Conservation (phyloP, 2,329 filamentous ascomycete species). For the Triangularia setosa region DNA sequence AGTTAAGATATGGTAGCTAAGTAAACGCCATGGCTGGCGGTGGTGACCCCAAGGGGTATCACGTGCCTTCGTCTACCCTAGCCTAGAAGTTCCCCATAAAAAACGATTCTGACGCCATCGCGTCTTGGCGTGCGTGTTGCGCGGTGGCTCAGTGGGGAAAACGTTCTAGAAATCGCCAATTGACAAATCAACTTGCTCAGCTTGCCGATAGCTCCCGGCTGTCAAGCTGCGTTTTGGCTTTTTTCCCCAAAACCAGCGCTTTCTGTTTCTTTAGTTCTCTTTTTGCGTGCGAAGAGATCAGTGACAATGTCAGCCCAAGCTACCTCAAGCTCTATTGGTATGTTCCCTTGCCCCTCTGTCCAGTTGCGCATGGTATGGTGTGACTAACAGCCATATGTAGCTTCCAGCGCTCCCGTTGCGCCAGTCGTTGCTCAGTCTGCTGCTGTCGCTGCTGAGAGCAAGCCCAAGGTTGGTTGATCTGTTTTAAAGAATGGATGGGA, state of each 20-base stretch:
- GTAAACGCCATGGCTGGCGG: background rate
- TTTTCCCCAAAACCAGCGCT: background rate
- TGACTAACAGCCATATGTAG: background rate
- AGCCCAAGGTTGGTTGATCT: slow-evolving; percentile 40
- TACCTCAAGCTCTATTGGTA: background rate
- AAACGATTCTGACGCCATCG: slow-evolving; percentile 18
- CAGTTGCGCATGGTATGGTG: background rate
- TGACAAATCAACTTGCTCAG: slow-evolving; percentile 22
- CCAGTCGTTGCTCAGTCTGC: slow-evolving; percentile 7
- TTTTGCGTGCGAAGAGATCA: background rate
- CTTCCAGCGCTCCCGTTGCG: background rate
- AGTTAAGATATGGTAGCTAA: too few species aligned
- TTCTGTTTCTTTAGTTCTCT: background rate
- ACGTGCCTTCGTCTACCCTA: slow-evolving; percentile 8
- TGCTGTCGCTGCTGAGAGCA: slow-evolving; percentile 20
- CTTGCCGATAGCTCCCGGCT: background rate
- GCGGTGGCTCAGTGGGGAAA: slow-evolving; percentile 7
- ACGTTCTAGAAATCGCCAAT: slow-evolving; percentile 13
- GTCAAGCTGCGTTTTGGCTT: background rate
- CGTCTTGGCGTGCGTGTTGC: slow-evolving; percentile 11
- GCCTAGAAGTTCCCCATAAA: background rate
- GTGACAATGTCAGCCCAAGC: background rate
- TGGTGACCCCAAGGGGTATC: slow-evolving; percentile 20
- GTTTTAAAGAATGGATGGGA: background rate
- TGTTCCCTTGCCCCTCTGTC: background rate